Percentiles rank a stretch among this genome's conserved stretches.
Conservation (phyloP, 345 rosid genomes). For the Carallia pectinifolia region DNA sequence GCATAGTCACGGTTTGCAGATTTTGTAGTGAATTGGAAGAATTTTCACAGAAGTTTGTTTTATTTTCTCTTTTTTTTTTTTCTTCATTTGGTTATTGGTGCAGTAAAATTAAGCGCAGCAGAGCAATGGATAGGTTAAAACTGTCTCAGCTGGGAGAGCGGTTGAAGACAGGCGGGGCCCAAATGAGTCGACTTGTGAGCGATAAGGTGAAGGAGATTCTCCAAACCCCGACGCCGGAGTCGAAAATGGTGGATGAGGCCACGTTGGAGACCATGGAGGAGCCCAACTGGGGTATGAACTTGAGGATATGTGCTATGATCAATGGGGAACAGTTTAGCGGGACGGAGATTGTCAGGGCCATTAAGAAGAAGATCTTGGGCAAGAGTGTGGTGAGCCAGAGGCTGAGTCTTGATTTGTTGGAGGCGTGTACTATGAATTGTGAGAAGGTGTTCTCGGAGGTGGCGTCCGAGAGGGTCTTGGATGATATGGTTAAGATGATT, state of each 20-base stretch:
- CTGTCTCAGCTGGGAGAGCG: conserved; percentile 70
- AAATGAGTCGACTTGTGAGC: conserved; percentile 71
- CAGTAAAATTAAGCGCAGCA: not conserved
- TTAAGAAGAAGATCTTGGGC: conserved; percentile 66
- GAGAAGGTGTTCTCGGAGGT: conserved; percentile 77
- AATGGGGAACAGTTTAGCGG: conserved; percentile 61
- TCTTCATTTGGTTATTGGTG: not conserved
- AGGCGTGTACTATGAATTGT: conserved; percentile 71
- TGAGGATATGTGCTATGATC: conserved; percentile 84
- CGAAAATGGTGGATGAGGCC: conserved; percentile 85
- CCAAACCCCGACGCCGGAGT: conserved; percentile 74
- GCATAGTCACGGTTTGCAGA: not conserved
- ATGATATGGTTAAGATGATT: conserved; percentile 80
- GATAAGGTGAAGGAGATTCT: conserved; percentile 82
- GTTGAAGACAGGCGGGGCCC: conserved; percentile 74
- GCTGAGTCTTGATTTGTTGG: conserved; percentile 74
- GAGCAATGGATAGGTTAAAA: conserved; percentile 65
- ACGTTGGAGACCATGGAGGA: conserved; percentile 67
- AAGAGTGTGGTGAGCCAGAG: conserved; percentile 56
- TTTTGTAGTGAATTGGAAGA: too few relatives aligned
- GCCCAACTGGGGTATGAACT: conserved; percentile 85
- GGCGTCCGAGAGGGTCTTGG: conserved; percentile 74
- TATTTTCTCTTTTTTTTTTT: not conserved
- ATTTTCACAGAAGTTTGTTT: not conserved
- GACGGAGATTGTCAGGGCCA: conserved; percentile 61